A percentile compares a stretch with the other conserved stretches of the same genome.
Evolutionary conservation across 257 asterid genomes (phyloP).

Genomic region (Plantago ovata): DNA sequence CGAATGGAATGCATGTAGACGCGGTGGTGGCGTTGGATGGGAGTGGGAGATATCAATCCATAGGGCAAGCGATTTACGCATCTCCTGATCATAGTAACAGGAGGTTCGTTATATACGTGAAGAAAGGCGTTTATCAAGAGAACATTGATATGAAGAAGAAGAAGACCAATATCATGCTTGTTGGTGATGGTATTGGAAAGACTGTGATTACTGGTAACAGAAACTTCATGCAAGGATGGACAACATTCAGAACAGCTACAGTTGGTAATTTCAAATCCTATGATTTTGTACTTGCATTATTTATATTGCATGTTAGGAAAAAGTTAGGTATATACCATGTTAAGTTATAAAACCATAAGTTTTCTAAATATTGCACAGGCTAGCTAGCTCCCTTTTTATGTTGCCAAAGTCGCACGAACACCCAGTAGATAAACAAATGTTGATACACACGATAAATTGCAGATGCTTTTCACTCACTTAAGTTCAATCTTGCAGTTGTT

Average conservation of each 20-base stretch:
- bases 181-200: slow-evolving; percentile 88
- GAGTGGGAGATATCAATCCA: slow-evolving; percentile 58
- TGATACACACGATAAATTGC: neutral
- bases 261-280: slow-evolving; percentile 45
- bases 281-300: neutral
- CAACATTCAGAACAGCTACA: slow-evolving; percentile 87
- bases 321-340: too few relatives aligned
- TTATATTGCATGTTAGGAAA: too few relatives aligned
- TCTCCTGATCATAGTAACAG: slow-evolving; percentile 71
- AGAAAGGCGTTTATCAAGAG: slow-evolving; percentile 81
- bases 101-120: slow-evolving; percentile 81
- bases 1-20: slow-evolving; percentile 58
- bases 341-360: too few relatives aligned
- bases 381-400: too few relatives aligned
- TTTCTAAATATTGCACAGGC: too few relatives aligned
- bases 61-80: slow-evolving; percentile 55
- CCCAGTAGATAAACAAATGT: too few relatives aligned
- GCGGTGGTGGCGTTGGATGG: slow-evolving; percentile 77
- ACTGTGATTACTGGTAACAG: slow-evolving; percentile 67
- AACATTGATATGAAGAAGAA: slow-evolving; percentile 86
- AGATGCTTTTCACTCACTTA: neutral
- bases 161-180: slow-evolving; percentile 78
- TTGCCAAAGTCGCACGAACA: too few relatives aligned
- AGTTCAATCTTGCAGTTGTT: slow-evolving; percentile 43
- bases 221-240: slow-evolving; percentile 98